Evolutionary conservation across 768 basidiomycete species (phyloP), one percentile per base, ranked within the genome.

Genomic region (Russula sp.): DNA sequence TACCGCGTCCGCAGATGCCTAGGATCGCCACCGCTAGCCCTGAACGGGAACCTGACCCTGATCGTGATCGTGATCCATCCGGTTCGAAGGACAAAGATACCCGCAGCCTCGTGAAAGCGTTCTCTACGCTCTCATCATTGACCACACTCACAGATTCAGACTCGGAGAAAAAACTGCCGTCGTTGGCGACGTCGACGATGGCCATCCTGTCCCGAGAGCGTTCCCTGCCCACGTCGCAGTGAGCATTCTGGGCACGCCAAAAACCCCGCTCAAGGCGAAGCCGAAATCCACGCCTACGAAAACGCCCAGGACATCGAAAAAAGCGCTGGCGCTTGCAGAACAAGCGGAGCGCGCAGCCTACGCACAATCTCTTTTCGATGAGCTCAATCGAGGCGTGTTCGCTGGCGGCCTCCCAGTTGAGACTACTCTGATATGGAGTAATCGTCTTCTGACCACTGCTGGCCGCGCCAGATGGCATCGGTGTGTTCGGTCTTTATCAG

Each of bases 401-500:
- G 63, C 32, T 22, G 55, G 44, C 18, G 66, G 63, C 24, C 60
- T 69, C 2, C 66, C 68, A 3, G 38, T 28, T n/a, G 56, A 42
- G 48, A 69, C 68, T 34, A 28, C 22, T 24, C 50, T 69, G 11
- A 30, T 57, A 26, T 69, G 68, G 68, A 69, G 61, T 30, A 64
- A 67, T 13, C 62, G 68, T 8, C 63, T 69, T 10, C 46, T 69
- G 51, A 64, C 68, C 22, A 69, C 68, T 0, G 68, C 68, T 5
- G 68, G 68, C 16, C 66, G 68, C 10, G 68, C 68, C 20, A 59
- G 66, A 26, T 69, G 68, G 68, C 68, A 64, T 38, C 58, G 66
- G 68, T 63, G 14, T 6, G 67, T 20, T 11, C 18, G 49, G 54
- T 36, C n/a, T 6, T 36, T 18, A 16, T 48, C 0, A 9, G 3